A percentile compares a stretch with the other conserved stretches of the same genome.
Evolutionary conservation across 352 stramenopile genomes (phyloP).

Genomic region (Elongisporangium prolatum): DNA sequence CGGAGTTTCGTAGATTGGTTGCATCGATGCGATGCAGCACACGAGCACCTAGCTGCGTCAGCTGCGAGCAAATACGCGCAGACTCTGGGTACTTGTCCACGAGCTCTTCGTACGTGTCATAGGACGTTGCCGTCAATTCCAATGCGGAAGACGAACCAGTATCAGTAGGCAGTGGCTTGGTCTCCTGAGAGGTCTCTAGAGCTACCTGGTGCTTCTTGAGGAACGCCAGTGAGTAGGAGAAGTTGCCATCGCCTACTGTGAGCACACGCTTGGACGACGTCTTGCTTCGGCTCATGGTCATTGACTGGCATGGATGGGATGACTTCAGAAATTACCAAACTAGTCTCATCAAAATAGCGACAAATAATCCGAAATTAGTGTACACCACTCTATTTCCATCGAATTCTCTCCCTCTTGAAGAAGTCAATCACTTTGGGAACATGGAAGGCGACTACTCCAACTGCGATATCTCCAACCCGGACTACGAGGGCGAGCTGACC

Average conservation of each 20-base stretch:
- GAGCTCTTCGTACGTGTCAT: slow-evolving; percentile 57
- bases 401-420: not conserved
- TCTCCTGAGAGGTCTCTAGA: not conserved
- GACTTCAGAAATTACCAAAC: not conserved
- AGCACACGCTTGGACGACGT: slow-evolving; percentile 31
- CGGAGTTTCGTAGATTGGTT: slow-evolving; percentile 44
- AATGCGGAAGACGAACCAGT: slow-evolving; percentile 1
- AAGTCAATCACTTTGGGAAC: not conserved
- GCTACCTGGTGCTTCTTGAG: slow-evolving; percentile 17
- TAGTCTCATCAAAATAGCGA: not conserved
- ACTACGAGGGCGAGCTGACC: slow-evolving; percentile 87
- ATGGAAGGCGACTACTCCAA: slow-evolving; percentile 79
- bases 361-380: not conserved
- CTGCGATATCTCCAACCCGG: slow-evolving; percentile 71
- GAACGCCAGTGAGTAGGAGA: slow-evolving; percentile 88
- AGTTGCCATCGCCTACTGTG: slow-evolving; percentile 92
- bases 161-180: not conserved
- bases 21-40: slow-evolving; percentile 67
- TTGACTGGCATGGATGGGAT: not conserved
- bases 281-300: not conserved
- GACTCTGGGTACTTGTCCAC: slow-evolving; percentile 58
- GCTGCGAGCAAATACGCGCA: slow-evolving; percentile 32
- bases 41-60: slow-evolving; percentile 26
- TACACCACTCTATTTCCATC: not conserved
- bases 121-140: slow-evolving; percentile 52